Base-by-base conservation (phyloP, 2,329 filamentous ascomycete species). In the Phoma sp. region DNA sequence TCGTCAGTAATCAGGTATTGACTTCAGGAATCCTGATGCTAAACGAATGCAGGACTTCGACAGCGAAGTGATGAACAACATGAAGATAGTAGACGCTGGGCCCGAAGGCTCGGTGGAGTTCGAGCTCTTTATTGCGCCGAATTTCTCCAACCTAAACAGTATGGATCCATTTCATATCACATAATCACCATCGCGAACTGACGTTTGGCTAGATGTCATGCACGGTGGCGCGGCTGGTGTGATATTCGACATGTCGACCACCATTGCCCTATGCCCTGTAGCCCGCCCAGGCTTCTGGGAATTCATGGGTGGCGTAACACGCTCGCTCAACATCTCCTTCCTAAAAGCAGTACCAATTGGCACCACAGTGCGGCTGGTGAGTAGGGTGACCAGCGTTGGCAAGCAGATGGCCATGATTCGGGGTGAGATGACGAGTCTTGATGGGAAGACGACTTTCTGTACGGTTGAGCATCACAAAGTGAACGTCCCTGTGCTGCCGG, bases 381-480 rank as follows among this genome's bases (percentile, higher is more conserved):
- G 76, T 39, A 73, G 72, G 40, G 80, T 82, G 10, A 72, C 77
- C 29, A 77, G 80, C 41, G 74, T 77, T 15, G 82, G 81, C 10
- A 76, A 75, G 58, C 81, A 80, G 17, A 83, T 83, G 80, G 79
- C 81, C 6, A 76, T 83, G 72, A 80, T 83, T 36, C 73, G 77
- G 8, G 81, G 79, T 3, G 74, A 73, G 36, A 83, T 84, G 78
- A 79, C 74, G 5, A 81, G 76, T 46, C 63, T 77, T 15, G 81
- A 84, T 62, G 79, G 80, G 0, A 79, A 77, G 58, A 75, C 68
- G 0, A 73, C 78, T 6, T 83, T 80, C 60, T 80, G 77, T 47
- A 82, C 80, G 1, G 80, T 74, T 32, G 81, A 84, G 63, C 81
- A 84, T 57, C 81, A 84, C 65, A 84, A 84, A 58, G 80, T 83